Base-by-base conservation (phyloP, 495 filamentous ascomycete genomes). In the Aspergillus bridgeri region DNA sequence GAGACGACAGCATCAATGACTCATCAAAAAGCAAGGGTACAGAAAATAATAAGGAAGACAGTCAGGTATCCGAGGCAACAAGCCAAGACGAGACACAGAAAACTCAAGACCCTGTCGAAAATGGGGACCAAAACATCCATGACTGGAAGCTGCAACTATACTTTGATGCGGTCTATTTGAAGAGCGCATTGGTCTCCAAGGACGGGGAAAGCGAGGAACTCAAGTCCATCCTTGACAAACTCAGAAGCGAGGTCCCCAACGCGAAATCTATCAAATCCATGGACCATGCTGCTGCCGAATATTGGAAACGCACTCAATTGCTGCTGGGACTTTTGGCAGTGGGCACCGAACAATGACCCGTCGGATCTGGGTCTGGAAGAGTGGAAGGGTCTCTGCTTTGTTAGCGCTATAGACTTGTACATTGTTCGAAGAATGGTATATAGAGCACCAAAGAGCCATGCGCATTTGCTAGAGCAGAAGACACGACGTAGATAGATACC, bases 231-330 rank as follows among this genome's bases (percentile, higher is more conserved):
- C 72, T 76, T 45, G 75, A 75, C 11, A 72, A 64, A 11, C 56
- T 88, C 9, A 72, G 73, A 51, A 68, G 69, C 57, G 76, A 75
- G 53, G 72, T 80, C 18, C 58, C 81, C 8, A 79, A 75, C 22
- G 67, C 58, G 22, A 70, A 71, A 29, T 74, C 63, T 13, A 67
- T 70, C 54, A 81, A 82, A 58, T 70, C 73, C 19, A 68, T 90
- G 45, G 73, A 68, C 54, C 85, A 85, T 59, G 63, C 74, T 15
- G 83, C 87, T 23, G 74, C 79, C 53, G 89, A 90, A 55, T 93
- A 92, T 67, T 92, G 87, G 86, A 90, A 87, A 71, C 83, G 86
- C 57, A 92, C 90, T 13, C 81, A 83, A 59, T 73, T 94, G 61
- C 64, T 96, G 44, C 94, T 96, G 70, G 88, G 78, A 5, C 65